Evolutionary conservation across 495 filamentous ascomycete genomes (phyloP).

Genomic region (Talaromyces liani): DNA sequence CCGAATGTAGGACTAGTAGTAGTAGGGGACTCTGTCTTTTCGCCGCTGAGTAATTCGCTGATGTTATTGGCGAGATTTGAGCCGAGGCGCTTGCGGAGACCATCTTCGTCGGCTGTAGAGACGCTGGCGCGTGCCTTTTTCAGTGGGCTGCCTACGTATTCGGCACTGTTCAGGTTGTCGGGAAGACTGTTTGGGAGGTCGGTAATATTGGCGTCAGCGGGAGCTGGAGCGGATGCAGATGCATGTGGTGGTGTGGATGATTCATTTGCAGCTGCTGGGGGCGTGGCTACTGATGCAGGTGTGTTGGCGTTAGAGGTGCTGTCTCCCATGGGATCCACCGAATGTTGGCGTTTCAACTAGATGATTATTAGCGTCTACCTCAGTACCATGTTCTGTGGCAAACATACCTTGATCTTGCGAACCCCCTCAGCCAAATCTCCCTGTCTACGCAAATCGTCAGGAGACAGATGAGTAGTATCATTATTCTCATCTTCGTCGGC

Average conservation of each 20-base stretch:
- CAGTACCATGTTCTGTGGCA: neutral
- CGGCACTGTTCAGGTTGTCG: slow-evolving; percentile 32
- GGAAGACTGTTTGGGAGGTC: slow-evolving; percentile 22
- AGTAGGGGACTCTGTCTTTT: neutral
- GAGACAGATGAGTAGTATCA: slow-evolving; percentile 52
- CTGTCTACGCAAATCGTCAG: slow-evolving; percentile 75
- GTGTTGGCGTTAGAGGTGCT: slow-evolving; percentile 34
- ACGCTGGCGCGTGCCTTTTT: slow-evolving; percentile 77
- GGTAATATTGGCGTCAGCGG: slow-evolving; percentile 14
- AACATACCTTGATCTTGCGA: slow-evolving; percentile 79
- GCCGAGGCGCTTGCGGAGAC: slow-evolving; percentile 40
- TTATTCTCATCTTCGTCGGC: slow-evolving; percentile 70
- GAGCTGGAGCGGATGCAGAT: slow-evolving; percentile 7
- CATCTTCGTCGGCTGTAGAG: slow-evolving; percentile 50
- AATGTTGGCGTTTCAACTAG: slow-evolving; percentile 94
- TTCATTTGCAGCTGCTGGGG: slow-evolving; percentile 25
- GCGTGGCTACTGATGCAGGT: slow-evolving; percentile 32
- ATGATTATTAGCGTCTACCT: slow-evolving; percentile 7
- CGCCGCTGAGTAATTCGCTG: slow-evolving; percentile 24
- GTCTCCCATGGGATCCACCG: slow-evolving; percentile 61
- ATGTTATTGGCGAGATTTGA: slow-evolving; percentile 32
- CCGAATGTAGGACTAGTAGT: neutral
- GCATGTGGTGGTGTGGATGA: slow-evolving; percentile 35
- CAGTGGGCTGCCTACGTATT: slow-evolving; percentile 65
- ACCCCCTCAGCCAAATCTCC: slow-evolving; percentile 88